Evolutionary conservation across 2,329 filamentous ascomycete genomes (phyloP).

Genomic region (Daldinia eschscholtzii): DNA sequence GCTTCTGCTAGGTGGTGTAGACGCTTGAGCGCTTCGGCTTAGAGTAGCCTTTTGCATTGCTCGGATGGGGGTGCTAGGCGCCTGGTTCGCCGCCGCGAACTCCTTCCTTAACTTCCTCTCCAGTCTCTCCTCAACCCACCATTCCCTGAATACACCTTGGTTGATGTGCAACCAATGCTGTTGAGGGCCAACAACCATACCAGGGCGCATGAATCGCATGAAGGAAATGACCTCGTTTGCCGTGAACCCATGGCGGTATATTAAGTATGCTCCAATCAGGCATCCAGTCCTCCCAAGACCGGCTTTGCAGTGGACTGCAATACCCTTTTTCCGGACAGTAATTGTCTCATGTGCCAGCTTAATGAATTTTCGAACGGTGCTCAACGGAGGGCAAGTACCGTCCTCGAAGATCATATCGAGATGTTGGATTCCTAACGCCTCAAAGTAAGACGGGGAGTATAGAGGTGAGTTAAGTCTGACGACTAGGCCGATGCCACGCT

Average conservation of each 20-base stretch:
- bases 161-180: slow-evolving; percentile 99
- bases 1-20: slow-evolving; percentile 86
- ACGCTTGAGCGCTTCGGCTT: slow-evolving; percentile 74
- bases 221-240: slow-evolving; percentile 97
- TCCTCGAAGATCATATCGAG: slow-evolving; percentile 99
- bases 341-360: slow-evolving; percentile 95
- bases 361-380: slow-evolving; percentile 94
- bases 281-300: slow-evolving; percentile 95
- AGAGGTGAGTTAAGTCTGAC: slow-evolving; percentile 95
- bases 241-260: slow-evolving; percentile 97
- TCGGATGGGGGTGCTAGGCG: slow-evolving; percentile 71
- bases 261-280: slow-evolving; percentile 95
- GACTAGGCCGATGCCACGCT: slow-evolving; percentile 90
- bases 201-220: slow-evolving; percentile 98
- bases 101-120: slow-evolving; percentile 75
- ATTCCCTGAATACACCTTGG: slow-evolving; percentile 96
- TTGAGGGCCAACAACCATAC: slow-evolving; percentile 98
- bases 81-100: slow-evolving; percentile 63
- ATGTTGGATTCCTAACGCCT: slow-evolving; percentile 92
- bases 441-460: slow-evolving; percentile 98
- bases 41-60: slow-evolving; percentile 71
- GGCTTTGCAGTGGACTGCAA: slow-evolving; percentile 98
- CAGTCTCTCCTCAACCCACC: slow-evolving; percentile 93
- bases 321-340: slow-evolving; percentile 87
- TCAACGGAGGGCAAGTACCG: slow-evolving; percentile 90